Conservation (phyloP, 2,329 filamentous ascomycete species). For the Emergomyces orientalis region DNA sequence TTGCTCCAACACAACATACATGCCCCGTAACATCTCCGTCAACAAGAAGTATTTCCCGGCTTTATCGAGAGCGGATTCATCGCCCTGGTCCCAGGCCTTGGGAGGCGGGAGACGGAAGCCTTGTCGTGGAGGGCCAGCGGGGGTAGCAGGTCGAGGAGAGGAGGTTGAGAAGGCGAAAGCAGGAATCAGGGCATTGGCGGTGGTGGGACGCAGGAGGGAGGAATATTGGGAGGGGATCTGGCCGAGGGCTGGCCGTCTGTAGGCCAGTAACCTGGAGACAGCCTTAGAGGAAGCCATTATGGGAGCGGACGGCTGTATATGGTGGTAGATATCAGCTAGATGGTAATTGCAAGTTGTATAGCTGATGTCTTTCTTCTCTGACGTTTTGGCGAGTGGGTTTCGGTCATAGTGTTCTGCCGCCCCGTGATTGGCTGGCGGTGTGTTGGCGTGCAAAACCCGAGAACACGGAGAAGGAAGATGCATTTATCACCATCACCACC, state of each 20-base stretch:
- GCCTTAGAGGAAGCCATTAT: constrained; percentile 39
- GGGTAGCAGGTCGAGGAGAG: constrained; percentile 54
- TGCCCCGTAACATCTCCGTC: constrained; percentile 91
- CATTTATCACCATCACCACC: constrained; percentile 5
- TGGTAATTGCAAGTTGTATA: constrained; percentile 3
- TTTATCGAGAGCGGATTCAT: constrained; percentile 69
- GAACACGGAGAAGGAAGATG: constrained; percentile 15
- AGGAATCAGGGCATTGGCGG: constrained; percentile 30
- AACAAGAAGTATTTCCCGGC: constrained; percentile 90
- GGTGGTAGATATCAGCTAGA: constrained; percentile 15
- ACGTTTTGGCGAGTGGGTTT: constrained; percentile 25
- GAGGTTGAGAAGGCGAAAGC: constrained; percentile 54
- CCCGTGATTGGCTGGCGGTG: constrained; percentile 29
- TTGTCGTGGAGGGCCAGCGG: constrained; percentile 66
- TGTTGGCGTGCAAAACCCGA: constrained; percentile 16
- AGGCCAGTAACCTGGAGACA: constrained; percentile 37
- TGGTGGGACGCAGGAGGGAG: constrained; percentile 26
- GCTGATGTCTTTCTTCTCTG: constrained; percentile 19
- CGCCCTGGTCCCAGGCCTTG: constrained; percentile 69
- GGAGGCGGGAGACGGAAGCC: constrained; percentile 69
- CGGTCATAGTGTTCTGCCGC: constrained; percentile 34
- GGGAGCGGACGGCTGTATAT: constrained; percentile 12
- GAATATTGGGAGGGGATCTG: constrained; percentile 22
- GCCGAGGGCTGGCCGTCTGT: constrained; percentile 27
- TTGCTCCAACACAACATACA: constrained; percentile 97